phyloP scores from a whole-genome alignment of 495 filamentous ascomycete genomes.

The Neurospora sp. region DNA sequence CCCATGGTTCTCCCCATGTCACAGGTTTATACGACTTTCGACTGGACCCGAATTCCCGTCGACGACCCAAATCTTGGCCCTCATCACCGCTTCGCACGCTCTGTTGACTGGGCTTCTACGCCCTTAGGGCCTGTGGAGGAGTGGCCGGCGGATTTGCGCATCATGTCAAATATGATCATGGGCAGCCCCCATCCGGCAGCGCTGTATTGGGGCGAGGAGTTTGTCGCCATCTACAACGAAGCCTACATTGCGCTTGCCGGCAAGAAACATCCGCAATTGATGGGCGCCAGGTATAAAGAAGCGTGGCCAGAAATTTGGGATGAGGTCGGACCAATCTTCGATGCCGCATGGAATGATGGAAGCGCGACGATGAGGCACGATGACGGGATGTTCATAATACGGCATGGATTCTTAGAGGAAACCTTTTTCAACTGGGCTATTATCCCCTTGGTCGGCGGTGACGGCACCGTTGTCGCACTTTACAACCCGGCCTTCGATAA shows the following conservation, averaged over 20 bases:
- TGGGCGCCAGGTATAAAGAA: constrained; percentile 53
- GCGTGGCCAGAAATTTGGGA: constrained; percentile 62
- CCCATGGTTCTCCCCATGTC: constrained; percentile 13
- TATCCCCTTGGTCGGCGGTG: constrained; percentile 52
- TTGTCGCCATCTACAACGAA: constrained; percentile 63
- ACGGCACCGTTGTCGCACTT: constrained; percentile 52
- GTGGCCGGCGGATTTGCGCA: constrained; percentile 51
- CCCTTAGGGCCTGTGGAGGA: constrained; percentile 53
- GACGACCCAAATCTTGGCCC: constrained; percentile 43
- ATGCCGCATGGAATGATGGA: constrained; percentile 45
- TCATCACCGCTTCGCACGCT: constrained; percentile 57
- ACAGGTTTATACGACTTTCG: constrained; percentile 38
- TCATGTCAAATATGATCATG: constrained; percentile 61
- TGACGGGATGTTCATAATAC: constrained; percentile 53
- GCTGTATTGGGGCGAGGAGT: constrained; percentile 60
- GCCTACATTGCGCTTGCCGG: constrained; percentile 59
- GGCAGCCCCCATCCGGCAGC: constrained; percentile 60
- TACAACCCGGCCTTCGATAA: constrained; percentile 64
- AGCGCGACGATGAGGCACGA: constrained; percentile 68
- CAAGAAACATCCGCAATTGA: constrained; percentile 56
- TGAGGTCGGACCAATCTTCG: constrained; percentile 48
- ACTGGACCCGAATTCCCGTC: constrained; percentile 58
- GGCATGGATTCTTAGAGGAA: constrained; percentile 55
- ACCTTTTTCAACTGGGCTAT: constrained; percentile 61
- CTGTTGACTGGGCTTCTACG: constrained; percentile 55